phyloP scores from a whole-genome alignment of 345 rosid species.

The Sonneratia alba region DNA sequence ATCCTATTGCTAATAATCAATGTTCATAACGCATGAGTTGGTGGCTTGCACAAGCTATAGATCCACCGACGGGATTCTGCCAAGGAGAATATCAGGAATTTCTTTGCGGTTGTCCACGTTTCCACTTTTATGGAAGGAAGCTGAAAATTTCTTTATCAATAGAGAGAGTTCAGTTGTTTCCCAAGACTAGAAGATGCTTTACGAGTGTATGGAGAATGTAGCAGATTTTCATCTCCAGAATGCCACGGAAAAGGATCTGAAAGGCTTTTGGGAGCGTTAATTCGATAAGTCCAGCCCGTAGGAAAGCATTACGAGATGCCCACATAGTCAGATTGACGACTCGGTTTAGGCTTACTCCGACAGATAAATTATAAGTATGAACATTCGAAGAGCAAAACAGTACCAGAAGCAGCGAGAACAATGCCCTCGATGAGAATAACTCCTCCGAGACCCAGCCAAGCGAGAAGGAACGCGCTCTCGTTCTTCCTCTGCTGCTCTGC shows the following conservation, averaged over 20 bases:
- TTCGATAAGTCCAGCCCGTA: too few species aligned
- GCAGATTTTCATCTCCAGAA: background rate
- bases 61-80: background rate
- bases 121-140: background rate
- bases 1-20: background rate
- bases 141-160: background rate
- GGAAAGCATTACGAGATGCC: too few species aligned
- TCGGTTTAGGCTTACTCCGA: background rate
- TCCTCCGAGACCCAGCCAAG: slow-evolving; percentile 79
- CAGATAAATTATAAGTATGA: background rate
- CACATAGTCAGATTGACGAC: too few species aligned
- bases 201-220: background rate
- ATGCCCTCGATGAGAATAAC: slow-evolving; percentile 63
- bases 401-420: slow-evolving; percentile 74
- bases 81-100: too few species aligned
- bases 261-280: too few species aligned
- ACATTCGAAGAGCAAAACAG: background rate
- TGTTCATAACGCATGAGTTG: too few species aligned
- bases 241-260: background rate
- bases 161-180: background rate
- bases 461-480: slow-evolving; percentile 80
- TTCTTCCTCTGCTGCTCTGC: slow-evolving; percentile 49
- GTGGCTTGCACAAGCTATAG: background rate
- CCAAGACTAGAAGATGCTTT: background rate
- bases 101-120: too few species aligned